Base-by-base conservation (phyloP, 2,329 filamentous ascomycete species). In the Lasiodiplodia hormozganensis region DNA sequence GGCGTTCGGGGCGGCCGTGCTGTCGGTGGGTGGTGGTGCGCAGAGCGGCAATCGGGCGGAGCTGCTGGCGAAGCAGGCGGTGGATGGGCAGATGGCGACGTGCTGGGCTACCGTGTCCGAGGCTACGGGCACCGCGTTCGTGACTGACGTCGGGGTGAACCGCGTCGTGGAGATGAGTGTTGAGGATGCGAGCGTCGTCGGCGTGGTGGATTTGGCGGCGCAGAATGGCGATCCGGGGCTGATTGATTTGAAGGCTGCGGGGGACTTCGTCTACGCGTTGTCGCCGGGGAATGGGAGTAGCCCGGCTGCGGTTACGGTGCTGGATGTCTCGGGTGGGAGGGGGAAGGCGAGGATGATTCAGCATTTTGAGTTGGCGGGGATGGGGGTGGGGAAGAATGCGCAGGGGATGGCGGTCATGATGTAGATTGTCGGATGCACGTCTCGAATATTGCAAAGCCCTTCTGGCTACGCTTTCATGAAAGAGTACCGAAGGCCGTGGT, bases 251-350 rank as follows among this genome's bases (percentile, higher is more conserved):
- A 74, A 73, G 10, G 82, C 84, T 0, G 81, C 81, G 0, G 88
- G 88, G 0, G 77, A 79, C 34, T 87, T 88, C 70, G 68, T 90
- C 0, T 90, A 90, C 73, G 87, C 85, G 0, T 75, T 91, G 4
- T 81, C 81, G 2, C 85, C 86, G 0, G 86, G 86, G 0, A 86
- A 87, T 68, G 85, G 83, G 11, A 77, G 75, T 1, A 77, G 69
- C 0, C 60, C 70, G 36, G 74, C 79, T 1, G 76, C 77, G 1
- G 71, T 84, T 7, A 77, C 75, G 5, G 82, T 84, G 1, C 72
- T 83, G 53, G 82, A 84, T 74, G 76, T 74, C 2, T 62, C 69
- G 36, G 47, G 64, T 7, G 68, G 68, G 11, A 11, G 60, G 62
- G 77, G 75, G 7, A 72, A 70, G 12, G 75, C 74, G 65, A 77